Conservation (phyloP, 2,329 filamentous ascomycete genomes). For the Hymenoscyphus albidus region DNA sequence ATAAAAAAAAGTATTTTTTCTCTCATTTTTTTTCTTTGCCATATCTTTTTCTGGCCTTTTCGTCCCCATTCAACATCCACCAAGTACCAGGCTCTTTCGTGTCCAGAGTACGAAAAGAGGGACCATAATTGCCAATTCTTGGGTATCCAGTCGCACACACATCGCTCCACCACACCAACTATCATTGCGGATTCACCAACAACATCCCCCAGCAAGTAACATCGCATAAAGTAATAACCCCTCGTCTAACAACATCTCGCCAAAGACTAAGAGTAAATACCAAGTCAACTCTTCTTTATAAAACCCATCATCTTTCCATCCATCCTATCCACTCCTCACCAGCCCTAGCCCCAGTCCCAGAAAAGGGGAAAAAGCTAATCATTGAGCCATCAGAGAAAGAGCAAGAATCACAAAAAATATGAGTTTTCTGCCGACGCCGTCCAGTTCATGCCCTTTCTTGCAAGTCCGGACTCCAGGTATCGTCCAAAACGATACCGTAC, state of each 20-base stretch:
- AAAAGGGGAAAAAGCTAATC: conserved; percentile 5
- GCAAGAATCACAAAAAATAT: conserved; percentile 21
- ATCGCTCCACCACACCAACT: conserved; percentile 1
- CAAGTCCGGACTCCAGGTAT: conserved; percentile 28
- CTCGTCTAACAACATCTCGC: background rate
- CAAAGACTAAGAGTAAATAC: background rate
- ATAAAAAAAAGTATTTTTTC: conserved; percentile 11
- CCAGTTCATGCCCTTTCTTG: conserved; percentile 29
- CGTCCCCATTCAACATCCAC: conserved; percentile 8
- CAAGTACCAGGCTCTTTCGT: conserved; percentile 22
- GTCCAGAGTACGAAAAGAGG: conserved; percentile 12
- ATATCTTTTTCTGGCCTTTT: conserved; percentile 19
- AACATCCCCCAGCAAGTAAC: conserved; percentile 13
- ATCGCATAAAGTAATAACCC: background rate
- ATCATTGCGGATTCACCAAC: conserved; percentile 16
- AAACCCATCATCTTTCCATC: background rate
- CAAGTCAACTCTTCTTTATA: background rate
- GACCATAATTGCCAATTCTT: conserved; percentile 10
- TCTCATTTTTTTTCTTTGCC: too few relatives aligned
- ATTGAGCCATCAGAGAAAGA: conserved; percentile 23
- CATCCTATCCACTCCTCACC: conserved; percentile 8
- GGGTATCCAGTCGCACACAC: background rate
- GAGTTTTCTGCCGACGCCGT: conserved; percentile 31
- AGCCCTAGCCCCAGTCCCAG: conserved; percentile 12
- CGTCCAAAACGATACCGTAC: conserved; percentile 25